A percentile compares a stretch with the other conserved stretches of the same genome.
Evolutionary conservation across 2,329 filamentous ascomycete species (phyloP).

Genomic region (Aspergillus carbonarius): DNA sequence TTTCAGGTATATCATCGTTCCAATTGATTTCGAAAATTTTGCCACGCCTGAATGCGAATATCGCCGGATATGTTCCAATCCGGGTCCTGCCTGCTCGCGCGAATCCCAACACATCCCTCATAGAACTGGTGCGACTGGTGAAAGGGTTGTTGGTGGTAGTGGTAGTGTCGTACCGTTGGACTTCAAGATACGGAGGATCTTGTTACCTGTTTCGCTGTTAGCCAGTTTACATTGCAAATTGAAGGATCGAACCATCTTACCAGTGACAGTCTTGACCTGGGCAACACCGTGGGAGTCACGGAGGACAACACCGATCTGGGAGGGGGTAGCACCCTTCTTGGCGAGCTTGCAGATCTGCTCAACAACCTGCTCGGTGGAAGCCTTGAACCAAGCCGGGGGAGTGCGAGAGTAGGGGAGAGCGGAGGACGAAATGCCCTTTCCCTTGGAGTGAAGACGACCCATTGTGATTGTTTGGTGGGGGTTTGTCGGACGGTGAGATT

Average conservation of each 20-base stretch:
- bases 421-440: constrained; percentile 97
- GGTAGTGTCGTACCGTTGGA: constrained; percentile 72
- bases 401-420: constrained; percentile 96
- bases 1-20: background rate
- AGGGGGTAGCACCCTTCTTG: constrained; percentile 97
- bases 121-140: constrained; percentile 4
- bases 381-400: constrained; percentile 95
- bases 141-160: constrained; percentile 8
- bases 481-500: constrained; percentile 33
- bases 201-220: constrained; percentile 74
- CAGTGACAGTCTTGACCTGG: constrained; percentile 96
- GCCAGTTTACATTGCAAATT: constrained; percentile 19
- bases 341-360: constrained; percentile 99
- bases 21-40: background rate
- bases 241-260: constrained; percentile 60
- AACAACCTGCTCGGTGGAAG: constrained; percentile 95
- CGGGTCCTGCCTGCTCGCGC: background rate
- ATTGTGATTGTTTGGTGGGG: constrained; percentile 29
- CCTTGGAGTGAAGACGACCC: constrained; percentile 95
- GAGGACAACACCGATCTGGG: constrained; percentile 98
- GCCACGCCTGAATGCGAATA: background rate
- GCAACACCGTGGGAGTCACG: constrained; percentile 97
- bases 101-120: background rate
- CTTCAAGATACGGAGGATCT: constrained; percentile 99
- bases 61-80: constrained; percentile 2